These are phyloP conservation scores for Cercospora berteroae DNA, from an alignment of 2,329 filamentous ascomycete genomes.

Conservation along the genomic window DNA sequence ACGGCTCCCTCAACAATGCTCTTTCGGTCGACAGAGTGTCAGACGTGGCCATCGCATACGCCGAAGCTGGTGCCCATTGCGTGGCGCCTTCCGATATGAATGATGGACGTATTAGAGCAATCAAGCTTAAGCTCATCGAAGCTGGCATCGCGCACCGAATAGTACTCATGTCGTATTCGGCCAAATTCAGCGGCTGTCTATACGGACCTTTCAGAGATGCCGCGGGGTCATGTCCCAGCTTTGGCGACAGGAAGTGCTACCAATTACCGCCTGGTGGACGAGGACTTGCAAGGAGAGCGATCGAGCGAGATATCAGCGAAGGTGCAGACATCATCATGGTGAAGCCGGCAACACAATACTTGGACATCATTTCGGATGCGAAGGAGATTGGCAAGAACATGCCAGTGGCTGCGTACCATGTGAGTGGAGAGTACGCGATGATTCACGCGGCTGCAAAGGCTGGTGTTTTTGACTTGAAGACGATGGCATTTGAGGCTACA, in stretches of 20 bases:
- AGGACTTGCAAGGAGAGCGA: slow-evolving; percentile 86
- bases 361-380: slow-evolving; percentile 96
- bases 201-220: slow-evolving; percentile 98
- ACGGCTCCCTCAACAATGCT: slow-evolving; percentile 88
- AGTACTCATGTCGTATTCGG: slow-evolving; percentile 94
- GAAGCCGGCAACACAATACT: slow-evolving; percentile 91
- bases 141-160: slow-evolving; percentile 88
- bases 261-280: slow-evolving; percentile 91
- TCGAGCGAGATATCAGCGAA: slow-evolving; percentile 83
- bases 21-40: slow-evolving; percentile 92
- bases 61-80: slow-evolving; percentile 92
- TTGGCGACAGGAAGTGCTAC: slow-evolving; percentile 95
- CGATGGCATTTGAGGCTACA: slow-evolving; percentile 91
- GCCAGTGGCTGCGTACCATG: slow-evolving; percentile 93
- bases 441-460: slow-evolving; percentile 93
- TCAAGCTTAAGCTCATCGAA: slow-evolving; percentile 97
- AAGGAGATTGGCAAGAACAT: slow-evolving; percentile 91
- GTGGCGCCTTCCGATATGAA: slow-evolving; percentile 99
- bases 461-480: slow-evolving; percentile 90
- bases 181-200: slow-evolving; percentile 94
- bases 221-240: slow-evolving; percentile 83
- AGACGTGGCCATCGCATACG: slow-evolving; percentile 96
- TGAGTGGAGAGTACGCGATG: slow-evolving; percentile 97
- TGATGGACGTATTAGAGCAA: slow-evolving; percentile 92
- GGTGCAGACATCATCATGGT: slow-evolving; percentile 99